Evolutionary conservation across 2,329 filamentous ascomycete species (phyloP), one percentile per base, ranked within the genome.

Genomic region (Fusarium sp.): DNA sequence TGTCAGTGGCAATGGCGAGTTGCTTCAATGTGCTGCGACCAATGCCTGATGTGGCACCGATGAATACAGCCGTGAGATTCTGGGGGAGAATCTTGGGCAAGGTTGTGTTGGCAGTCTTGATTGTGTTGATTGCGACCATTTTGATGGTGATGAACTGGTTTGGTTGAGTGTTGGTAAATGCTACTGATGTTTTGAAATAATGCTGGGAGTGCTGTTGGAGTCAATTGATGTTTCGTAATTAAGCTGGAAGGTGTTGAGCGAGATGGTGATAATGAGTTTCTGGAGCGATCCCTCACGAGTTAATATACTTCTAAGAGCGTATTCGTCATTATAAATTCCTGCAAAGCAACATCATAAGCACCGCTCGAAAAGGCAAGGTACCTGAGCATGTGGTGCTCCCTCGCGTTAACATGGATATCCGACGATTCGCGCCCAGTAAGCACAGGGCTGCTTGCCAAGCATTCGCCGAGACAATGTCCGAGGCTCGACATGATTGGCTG

Each of bases 1-100:
- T 39, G 7, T 68, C 54, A 5, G 49, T 61, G 6, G 62, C 42
- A 2, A 67, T 55, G 4, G 57, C 36, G 4, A 72, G 45, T 2
- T 72, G 66, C 14, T 65, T 51, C 1, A 70, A n/a, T 6, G 69
- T 46, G 22, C 55, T 52, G 9, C 59, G 66, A 3, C 69, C 69
- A 13, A 72, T 72, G 2, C 69, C 69, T 0, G 66, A 72, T 26
- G 69, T 70, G 13, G 58, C 69, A 1, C 69, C 69, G 6, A 71
- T 56, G n/a, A 70, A 70, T 3, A 70, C 57, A 1, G 65, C 67
- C 0, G 54, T 69, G 11, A 70, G 57, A 3, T 68, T 57, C 0
- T 45, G 5, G 0, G 66, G 57, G 1, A 69, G 54, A 6, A 22
- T n/a, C 17, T 52, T 15, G 7, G 57, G 31, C 2, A 65, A 39